Percentiles rank a stretch among this genome's conserved stretches.
These are phyloP conservation scores for Trichosporon inkin DNA, from an alignment of 1,284 basidiomycete genomes.

Conservation along the genomic window DNA sequence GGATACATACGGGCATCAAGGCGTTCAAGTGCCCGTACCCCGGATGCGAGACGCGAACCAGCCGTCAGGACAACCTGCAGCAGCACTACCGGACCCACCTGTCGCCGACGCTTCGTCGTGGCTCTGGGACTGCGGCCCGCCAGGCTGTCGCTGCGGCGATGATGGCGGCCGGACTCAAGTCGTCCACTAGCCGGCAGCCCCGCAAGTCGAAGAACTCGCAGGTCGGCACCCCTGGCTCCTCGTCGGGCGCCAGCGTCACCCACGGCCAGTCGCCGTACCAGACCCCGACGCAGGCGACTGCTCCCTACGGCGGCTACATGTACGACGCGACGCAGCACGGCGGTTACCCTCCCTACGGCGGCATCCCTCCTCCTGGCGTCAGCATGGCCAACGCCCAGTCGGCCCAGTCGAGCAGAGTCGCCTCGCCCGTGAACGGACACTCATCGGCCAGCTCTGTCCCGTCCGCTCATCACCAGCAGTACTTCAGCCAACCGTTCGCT, in stretches of 20 bases:
- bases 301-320: constrained; percentile 44
- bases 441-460: constrained; percentile 36
- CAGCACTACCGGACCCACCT: constrained; percentile 50
- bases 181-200: constrained; percentile 37
- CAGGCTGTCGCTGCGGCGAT: constrained; percentile 46
- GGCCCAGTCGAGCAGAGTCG: constrained; percentile 40
- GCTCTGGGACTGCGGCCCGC: constrained; percentile 44
- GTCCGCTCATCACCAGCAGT: constrained; percentile 34
- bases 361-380: constrained; percentile 33
- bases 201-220: constrained; percentile 45
- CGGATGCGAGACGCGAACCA: constrained; percentile 47
- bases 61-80: constrained; percentile 47
- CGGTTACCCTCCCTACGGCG: constrained; percentile 33
- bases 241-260: constrained; percentile 27
- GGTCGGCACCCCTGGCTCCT: constrained; percentile 42
- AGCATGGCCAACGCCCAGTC: constrained; percentile 35
- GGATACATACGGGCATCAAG: constrained; percentile 49
- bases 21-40: constrained; percentile 50
- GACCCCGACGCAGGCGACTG: constrained; percentile 37
- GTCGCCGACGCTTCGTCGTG: constrained; percentile 44
- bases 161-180: constrained; percentile 48
- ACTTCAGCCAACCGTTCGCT: constrained; percentile 37
- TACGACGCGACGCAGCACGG: constrained; percentile 38
- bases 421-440: constrained; percentile 45
- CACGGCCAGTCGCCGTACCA: constrained; percentile 44